Percentiles rank a stretch among this genome's conserved stretches.
These are phyloP conservation scores for Aspergillus sp. DNA, from an alignment of 2,329 filamentous ascomycete species.

Conservation along the genomic window DNA sequence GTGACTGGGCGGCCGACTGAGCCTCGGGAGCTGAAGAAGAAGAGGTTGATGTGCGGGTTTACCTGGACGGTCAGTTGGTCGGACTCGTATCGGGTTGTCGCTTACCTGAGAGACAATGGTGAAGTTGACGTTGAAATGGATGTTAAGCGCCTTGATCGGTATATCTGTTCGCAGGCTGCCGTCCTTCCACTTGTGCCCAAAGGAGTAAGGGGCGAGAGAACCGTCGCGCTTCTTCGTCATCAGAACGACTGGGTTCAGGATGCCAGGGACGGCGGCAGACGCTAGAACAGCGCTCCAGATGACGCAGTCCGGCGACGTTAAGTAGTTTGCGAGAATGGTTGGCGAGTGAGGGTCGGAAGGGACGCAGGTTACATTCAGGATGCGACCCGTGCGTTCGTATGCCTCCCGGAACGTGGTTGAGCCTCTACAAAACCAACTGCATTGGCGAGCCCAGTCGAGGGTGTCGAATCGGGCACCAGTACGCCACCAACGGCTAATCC, in stretches of 20 bases:
- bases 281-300: constrained; percentile 96
- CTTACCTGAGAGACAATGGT: constrained; percentile 63
- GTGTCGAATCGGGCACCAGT: constrained; percentile 93
- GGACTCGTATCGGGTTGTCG: constrained; percentile 16
- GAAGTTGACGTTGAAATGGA: constrained; percentile 98
- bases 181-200: constrained; percentile 99
- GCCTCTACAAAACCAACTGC: constrained; percentile 82
- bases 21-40: constrained; percentile 94
- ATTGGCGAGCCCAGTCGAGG: constrained; percentile 76
- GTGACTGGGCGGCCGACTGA: constrained; percentile 88
- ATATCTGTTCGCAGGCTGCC: constrained; percentile 91
- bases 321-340: constrained; percentile 86
- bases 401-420: constrained; percentile 93
- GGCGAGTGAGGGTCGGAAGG: constrained; percentile 91
- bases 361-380: constrained; percentile 91
- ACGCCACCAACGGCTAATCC: constrained; percentile 77
- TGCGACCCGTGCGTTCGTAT: constrained; percentile 84
- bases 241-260: constrained; percentile 87
- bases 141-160: constrained; percentile 82
- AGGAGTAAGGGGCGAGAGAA: constrained; percentile 76
- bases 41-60: constrained; percentile 95
- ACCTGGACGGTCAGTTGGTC: constrained; percentile 48
- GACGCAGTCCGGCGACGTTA: constrained; percentile 91
- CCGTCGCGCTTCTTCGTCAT: constrained; percentile 78
- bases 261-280: constrained; percentile 90